A percentile compares a stretch with the other conserved stretches of the same genome.
phyloP scores from a whole-genome alignment of 1,284 basidiomycete genomes.

The Ustilago trichophora region DNA sequence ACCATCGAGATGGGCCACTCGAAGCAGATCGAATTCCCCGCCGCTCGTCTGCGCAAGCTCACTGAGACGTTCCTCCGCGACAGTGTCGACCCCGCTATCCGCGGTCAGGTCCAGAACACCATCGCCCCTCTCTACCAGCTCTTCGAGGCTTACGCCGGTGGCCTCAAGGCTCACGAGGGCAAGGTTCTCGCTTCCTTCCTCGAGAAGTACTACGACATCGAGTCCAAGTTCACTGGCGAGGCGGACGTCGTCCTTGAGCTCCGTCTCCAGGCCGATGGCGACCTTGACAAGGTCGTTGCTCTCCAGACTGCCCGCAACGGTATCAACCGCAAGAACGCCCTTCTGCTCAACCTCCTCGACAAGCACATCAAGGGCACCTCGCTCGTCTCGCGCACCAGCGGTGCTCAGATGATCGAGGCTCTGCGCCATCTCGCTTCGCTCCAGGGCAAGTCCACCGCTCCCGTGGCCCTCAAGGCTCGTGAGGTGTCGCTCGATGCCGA shows the following conservation, averaged over 20 bases:
- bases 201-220: conserved; percentile 80
- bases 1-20: conserved; percentile 79
- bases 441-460: conserved; percentile 69
- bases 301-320: conserved; percentile 95
- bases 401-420: conserved; percentile 54
- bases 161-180: conserved; percentile 87
- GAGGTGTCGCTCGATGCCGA: conserved; percentile 95
- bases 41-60: conserved; percentile 78
- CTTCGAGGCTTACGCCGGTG: conserved; percentile 82
- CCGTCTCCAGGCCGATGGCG: conserved; percentile 89
- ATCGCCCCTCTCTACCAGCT: conserved; percentile 79
- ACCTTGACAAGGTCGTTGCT: conserved; percentile 85
- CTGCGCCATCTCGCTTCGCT: conserved; percentile 75
- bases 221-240: conserved; percentile 90
- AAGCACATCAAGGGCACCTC: conserved; percentile 67
- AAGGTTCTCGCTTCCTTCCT: conserved; percentile 78
- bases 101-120: conserved; percentile 69
- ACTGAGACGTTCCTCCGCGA: conserved; percentile 87
- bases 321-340: conserved; percentile 88
- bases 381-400: conserved; percentile 50
- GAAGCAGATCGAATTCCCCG: conserved; percentile 85
- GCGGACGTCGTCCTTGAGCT: conserved; percentile 88
- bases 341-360: conserved; percentile 85
- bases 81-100: conserved; percentile 70
- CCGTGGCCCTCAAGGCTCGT: conserved; percentile 85